These are phyloP conservation scores for Wickerhamomyces silvicola DNA, from an alignment of 805 yeast species.

Conservation along the genomic window DNA sequence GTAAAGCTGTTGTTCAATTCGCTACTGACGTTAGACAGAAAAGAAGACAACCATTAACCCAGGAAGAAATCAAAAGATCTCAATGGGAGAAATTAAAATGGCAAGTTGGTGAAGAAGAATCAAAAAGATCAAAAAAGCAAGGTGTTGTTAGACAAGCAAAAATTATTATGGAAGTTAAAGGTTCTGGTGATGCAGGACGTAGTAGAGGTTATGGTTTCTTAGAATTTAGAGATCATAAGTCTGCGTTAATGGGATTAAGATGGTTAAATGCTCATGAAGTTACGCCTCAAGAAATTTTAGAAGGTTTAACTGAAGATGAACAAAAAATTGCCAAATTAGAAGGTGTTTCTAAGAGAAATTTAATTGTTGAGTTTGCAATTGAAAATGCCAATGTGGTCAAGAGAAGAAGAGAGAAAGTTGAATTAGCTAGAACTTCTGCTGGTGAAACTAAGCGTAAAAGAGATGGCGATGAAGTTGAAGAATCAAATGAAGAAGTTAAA, in stretches of 20 bases:
- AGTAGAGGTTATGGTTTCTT: slow-evolving; percentile 96
- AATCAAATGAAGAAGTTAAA: slow-evolving; percentile 9
- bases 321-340: slow-evolving; percentile 48
- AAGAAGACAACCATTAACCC: slow-evolving; percentile 75
- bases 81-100: slow-evolving; percentile 51
- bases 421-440: slow-evolving; percentile 31
- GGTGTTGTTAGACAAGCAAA: slow-evolving; percentile 95
- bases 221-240: slow-evolving; percentile 85
- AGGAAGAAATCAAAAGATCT: slow-evolving; percentile 84
- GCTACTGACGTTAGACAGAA: slow-evolving; percentile 80
- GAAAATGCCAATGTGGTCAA: slow-evolving; percentile 92
- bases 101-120: slow-evolving; percentile 36
- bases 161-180: slow-evolving; percentile 87
- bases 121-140: slow-evolving; percentile 61
- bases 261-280: slow-evolving; percentile 96
- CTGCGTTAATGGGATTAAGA: slow-evolving; percentile 92
- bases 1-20: slow-evolving; percentile 91
- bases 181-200: slow-evolving; percentile 79
- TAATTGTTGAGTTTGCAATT: slow-evolving; percentile 92
- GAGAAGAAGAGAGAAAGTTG: slow-evolving; percentile 72
- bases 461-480: slow-evolving; percentile 19
- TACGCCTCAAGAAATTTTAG: slow-evolving; percentile 57
- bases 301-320: slow-evolving; percentile 68
- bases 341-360: slow-evolving; percentile 52
- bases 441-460: slow-evolving; percentile 24